Percentiles rank a stretch among this genome's conserved stretches.
phyloP scores from a whole-genome alignment of 1,284 basidiomycete genomes.

The Pascua guehoae region DNA sequence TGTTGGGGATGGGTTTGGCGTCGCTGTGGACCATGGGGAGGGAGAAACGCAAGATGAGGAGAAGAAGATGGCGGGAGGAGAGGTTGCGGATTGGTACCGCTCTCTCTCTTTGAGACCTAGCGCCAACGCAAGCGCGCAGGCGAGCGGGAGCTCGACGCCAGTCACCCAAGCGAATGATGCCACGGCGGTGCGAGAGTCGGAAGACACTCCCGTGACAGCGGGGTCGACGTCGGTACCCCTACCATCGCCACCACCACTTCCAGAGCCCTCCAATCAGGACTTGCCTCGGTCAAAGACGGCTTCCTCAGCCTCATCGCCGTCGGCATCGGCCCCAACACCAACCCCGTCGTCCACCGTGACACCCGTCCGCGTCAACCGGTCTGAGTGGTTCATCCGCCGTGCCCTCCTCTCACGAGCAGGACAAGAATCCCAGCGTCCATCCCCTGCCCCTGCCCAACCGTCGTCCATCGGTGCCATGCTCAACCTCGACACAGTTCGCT shows the following conservation, averaged over 20 bases:
- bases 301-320: background rate
- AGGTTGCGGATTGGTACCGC: slow-evolving; percentile 38
- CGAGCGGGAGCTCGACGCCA: background rate
- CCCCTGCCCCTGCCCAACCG: slow-evolving; percentile 8
- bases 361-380: slow-evolving; percentile 27
- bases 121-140: background rate
- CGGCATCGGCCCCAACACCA: background rate
- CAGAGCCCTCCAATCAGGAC: background rate
- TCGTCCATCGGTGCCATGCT: slow-evolving; percentile 32
- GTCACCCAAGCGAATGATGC: background rate
- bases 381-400: slow-evolving; percentile 47
- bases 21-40: slow-evolving; percentile 17
- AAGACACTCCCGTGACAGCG: background rate
- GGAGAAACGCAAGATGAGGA: slow-evolving; percentile 1
- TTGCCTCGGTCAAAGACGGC: background rate
- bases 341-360: background rate
- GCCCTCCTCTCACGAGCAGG: slow-evolving; percentile 22
- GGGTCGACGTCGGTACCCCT: background rate
- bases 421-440: slow-evolving; percentile 3
- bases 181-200: too few relatives aligned
- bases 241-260: background rate
- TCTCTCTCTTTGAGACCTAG: slow-evolving; percentile 8
- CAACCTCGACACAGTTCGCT: slow-evolving; percentile 14
- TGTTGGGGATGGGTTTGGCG: slow-evolving; percentile 25
- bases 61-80: slow-evolving; percentile 19